phyloP scores from a whole-genome alignment of 1,139 yeast genomes.

The Yamadazyma trypodendri region DNA sequence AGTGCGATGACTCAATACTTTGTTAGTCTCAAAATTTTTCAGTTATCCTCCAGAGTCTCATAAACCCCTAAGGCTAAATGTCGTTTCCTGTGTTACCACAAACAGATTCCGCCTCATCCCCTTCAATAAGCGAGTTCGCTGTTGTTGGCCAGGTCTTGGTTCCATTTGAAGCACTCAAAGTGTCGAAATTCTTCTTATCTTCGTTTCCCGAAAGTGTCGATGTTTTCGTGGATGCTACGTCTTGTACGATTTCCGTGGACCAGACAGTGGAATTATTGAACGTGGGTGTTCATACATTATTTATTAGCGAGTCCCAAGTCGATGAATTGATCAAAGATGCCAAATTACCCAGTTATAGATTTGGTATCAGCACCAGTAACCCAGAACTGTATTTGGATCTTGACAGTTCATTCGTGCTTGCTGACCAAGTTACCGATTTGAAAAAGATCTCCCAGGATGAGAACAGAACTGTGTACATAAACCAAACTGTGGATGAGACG shows the following conservation, averaged over 20 bases:
- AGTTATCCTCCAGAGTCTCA: not conserved
- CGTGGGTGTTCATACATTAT: conserved; percentile 58
- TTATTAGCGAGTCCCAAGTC: conserved; percentile 37
- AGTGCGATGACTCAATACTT: conserved; percentile 2
- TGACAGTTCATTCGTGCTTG: conserved; percentile 25
- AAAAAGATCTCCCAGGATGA: conserved; percentile 34
- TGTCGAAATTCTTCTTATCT: conserved; percentile 28
- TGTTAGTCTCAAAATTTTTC: conserved; percentile 9
- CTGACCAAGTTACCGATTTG: conserved; percentile 17
- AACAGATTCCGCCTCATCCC: conserved; percentile 18
- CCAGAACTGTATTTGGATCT: conserved; percentile 12
- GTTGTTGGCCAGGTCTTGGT: conserved; percentile 41
- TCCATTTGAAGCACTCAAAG: conserved; percentile 26
- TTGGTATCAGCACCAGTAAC: conserved; percentile 37
- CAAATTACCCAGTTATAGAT: conserved; percentile 63
- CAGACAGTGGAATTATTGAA: conserved; percentile 58
- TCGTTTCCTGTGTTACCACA: conserved; percentile 49
- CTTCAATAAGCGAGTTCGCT: conserved; percentile 27
- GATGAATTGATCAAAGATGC: conserved; percentile 37
- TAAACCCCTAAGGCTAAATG: conserved; percentile 26
- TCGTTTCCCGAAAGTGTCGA: conserved; percentile 33
- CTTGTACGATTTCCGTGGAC: conserved; percentile 29
- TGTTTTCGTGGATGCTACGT: conserved; percentile 35
- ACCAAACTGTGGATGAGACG: conserved; percentile 21
- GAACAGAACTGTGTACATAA: conserved; percentile 41